These are phyloP conservation scores for Hypoxylon sp. DNA, from an alignment of 2,329 filamentous ascomycete species.

Conservation along the genomic window DNA sequence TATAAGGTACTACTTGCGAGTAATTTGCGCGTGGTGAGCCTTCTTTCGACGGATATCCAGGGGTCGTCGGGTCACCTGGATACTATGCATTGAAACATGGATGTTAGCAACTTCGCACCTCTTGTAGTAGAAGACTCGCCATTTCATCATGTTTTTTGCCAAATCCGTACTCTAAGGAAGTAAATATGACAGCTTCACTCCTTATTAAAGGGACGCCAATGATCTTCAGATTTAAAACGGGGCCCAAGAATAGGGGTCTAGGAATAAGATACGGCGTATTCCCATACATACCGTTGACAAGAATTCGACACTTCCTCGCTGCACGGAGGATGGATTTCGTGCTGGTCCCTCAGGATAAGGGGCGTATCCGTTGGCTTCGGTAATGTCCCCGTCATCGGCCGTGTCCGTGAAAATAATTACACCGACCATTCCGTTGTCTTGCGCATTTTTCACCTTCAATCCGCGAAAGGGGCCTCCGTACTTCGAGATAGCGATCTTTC, in stretches of 20 bases:
- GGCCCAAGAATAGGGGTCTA: background rate
- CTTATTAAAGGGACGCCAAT: background rate
- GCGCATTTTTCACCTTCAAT: slow-evolving; percentile 85
- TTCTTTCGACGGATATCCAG: slow-evolving; percentile 84
- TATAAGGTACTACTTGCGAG: slow-evolving; percentile 75
- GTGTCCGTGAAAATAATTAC: slow-evolving; percentile 81
- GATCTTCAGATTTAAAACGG: background rate
- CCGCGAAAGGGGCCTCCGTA: slow-evolving; percentile 86
- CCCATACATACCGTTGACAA: slow-evolving; percentile 64
- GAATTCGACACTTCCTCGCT: slow-evolving; percentile 83
- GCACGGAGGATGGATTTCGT: slow-evolving; percentile 81
- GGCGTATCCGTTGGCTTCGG: slow-evolving; percentile 79
- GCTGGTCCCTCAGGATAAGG: slow-evolving; percentile 83
- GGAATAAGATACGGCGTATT: background rate
- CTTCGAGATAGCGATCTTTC: slow-evolving; percentile 83
- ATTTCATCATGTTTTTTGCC: background rate
- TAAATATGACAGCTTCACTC: background rate
- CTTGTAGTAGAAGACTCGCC: background rate
- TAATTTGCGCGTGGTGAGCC: slow-evolving; percentile 76
- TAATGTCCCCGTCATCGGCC: slow-evolving; percentile 81
- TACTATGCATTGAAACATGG: slow-evolving; percentile 40
- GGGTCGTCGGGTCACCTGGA: slow-evolving; percentile 81
- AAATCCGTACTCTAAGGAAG: background rate
- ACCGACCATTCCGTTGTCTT: slow-evolving; percentile 82
- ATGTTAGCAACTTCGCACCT: background rate